Base-by-base conservation (phyloP, 306 rosid species). In the Phaseolus lunatus region DNA sequence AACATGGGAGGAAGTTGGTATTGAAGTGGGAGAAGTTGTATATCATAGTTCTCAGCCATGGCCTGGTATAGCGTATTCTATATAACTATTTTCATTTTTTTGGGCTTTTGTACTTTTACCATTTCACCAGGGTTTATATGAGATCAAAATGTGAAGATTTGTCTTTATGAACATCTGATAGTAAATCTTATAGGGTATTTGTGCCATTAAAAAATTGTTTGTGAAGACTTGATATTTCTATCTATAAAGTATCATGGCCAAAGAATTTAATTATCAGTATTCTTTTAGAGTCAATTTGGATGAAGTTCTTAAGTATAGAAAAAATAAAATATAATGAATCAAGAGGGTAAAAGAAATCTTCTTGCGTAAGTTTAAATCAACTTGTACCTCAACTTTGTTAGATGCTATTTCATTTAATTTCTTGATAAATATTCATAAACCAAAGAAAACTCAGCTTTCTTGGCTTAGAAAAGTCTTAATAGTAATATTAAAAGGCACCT, bases 11-110 rank as follows among this genome's bases (percentile, higher is more conserved):
- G 98, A 94, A 87, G 89, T 97, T 20, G 97, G 96, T 29, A 80
- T 94, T 83, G 94, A 94, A 87, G 97, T 94, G 26, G 98, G 91
- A 72, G 90, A 94, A 77, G 98, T 94, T 65, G 78, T 92, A 72
- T 94, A 91, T 75, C 96, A 90, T 70, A 91, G 97, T 74, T 94
- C 97, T 81, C 98, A 94, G 83, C 97, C 98, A 37, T 91, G 98
- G 98, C 94, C 98, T 22, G 97, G 98, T 94, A 88, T 64, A 58
- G 33, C 31, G 67, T 58, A 62, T 70, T 52, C 67, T 44, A 6
- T 43, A 29, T 35, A 3, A 54, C 5, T 44, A 2, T 18, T 23
- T 80, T 35, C 62, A 49, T 73, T 50, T 48, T 14, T 39, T 53
- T 58, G 18, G 23, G 47, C 29, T 78, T 45, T 61, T 41, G 11